Evolutionary conservation across 441 rosid species (phyloP), one percentile per base, ranked within the genome.

Genomic region (Pelargonium fulgidum): DNA sequence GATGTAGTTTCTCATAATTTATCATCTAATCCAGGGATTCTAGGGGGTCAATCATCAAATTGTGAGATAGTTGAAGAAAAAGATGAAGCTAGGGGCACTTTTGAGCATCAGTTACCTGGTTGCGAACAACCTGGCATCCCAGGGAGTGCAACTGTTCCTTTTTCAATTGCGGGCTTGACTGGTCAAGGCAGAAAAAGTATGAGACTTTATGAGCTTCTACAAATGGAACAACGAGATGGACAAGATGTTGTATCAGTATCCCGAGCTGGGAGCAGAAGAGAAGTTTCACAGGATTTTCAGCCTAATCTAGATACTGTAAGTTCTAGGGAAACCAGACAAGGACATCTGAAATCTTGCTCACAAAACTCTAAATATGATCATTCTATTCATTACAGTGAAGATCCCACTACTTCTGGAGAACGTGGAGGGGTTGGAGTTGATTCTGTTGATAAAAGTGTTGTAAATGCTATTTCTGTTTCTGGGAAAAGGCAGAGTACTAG

Each of bases 131-230:
- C 76, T 4, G 63, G 71, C 68, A 69, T 75, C 70, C 72, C 80
- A 29, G 79, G 75, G 52, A 63, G 68, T 72, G 73, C 65, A 74
- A 69, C 80, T 63, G 71, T 56, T 62, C 76, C 79, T 73, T 45
- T 77, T 76, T 75, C 80, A 65, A 47, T 79, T 68, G 82, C 85
- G 78, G 83, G 52, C 70, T 64, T 84, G 76, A 76, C 79, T 65
- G 82, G 85, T 70, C 85, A 68, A 76, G 87, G 92, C 67, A 85
- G 82, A 81, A 93, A 81, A 85, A 91, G 94, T 76, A 77, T 73
- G 83, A 85, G 96, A 59, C 91, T 93, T 61, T 93, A 89, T 75
- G 98, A 93, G 85, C 85, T 93, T 42, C 88, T 93, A 68, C 92
- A 88, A 71, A 74, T 91, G 82, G 98, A 93, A 80, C 78, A 82